A percentile compares a stretch with the other conserved stretches of the same genome.
Conservation (phyloP, 2,329 filamentous ascomycete genomes). For the Colletotrichum spaethianum region DNA sequence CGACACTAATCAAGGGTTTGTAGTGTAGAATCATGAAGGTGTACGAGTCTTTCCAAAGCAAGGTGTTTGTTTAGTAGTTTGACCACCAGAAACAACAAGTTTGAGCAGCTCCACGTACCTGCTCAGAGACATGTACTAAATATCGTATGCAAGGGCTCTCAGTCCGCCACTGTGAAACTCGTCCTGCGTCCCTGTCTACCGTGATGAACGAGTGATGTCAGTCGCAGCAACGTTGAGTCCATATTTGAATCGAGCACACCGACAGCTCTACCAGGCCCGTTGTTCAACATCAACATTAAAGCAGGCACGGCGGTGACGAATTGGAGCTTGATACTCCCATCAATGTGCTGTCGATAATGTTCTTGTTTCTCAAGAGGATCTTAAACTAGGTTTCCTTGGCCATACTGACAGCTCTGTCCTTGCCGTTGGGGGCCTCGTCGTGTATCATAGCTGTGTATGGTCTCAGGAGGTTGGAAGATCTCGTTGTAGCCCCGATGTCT, state of each 20-base stretch:
- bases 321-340: conserved; percentile 47
- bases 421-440: conserved; percentile 29
- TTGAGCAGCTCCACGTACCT: conserved; percentile 62
- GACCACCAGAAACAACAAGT: neutral
- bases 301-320: conserved; percentile 70
- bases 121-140: conserved; percentile 65
- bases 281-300: conserved; percentile 68
- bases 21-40: neutral
- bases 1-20: neutral
- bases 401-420: conserved; percentile 6
- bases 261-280: conserved; percentile 68
- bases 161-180: conserved; percentile 64
- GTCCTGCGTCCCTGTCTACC: conserved; percentile 64
- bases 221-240: conserved; percentile 66
- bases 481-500: neutral
- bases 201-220: conserved; percentile 66
- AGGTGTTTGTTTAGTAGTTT: neutral
- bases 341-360: conserved; percentile 66
- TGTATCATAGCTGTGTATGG: neutral
- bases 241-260: conserved; percentile 71
- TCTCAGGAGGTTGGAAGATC: neutral
- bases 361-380: conserved; percentile 49
- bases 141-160: conserved; percentile 52
- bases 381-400: conserved; percentile 42
- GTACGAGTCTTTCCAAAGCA: neutral